Percentiles rank a stretch among this genome's conserved stretches.
phyloP scores from a whole-genome alignment of 345 rosid species.

The Eucalyptus marginata region DNA sequence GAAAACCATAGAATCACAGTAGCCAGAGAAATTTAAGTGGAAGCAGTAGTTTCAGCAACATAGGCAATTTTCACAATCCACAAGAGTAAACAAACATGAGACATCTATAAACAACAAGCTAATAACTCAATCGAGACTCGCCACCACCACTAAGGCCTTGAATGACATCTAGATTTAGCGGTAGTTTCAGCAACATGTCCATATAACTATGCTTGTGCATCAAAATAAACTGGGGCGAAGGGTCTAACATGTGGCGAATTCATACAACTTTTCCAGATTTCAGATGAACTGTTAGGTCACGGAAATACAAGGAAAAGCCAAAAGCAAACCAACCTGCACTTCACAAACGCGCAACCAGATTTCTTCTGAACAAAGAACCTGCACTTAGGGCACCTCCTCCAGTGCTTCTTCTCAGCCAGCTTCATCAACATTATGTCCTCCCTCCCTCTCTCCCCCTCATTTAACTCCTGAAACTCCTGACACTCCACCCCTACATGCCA shows the following conservation, averaged over 20 bases:
- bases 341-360: conserved; percentile 21
- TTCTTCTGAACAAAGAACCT: conserved; percentile 28
- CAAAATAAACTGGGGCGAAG: conserved; percentile 2
- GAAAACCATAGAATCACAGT: not conserved
- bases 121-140: not conserved
- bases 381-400: conserved; percentile 38
- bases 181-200: too few species aligned
- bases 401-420: conserved; percentile 9
- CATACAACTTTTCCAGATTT: not conserved
- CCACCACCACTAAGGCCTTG: not conserved
- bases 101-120: not conserved
- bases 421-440: conserved; percentile 19
- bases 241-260: not conserved
- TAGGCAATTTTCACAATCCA: not conserved
- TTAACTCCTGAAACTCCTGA: conserved; percentile 16
- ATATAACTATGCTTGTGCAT: not conserved
- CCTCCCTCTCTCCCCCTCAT: conserved; percentile 17
- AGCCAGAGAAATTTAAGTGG: not conserved
- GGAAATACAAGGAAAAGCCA: not conserved
- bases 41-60: not conserved
- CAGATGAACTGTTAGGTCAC: not conserved
- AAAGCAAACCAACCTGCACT: not conserved
- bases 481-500: conserved; percentile 40
- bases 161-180: not conserved
- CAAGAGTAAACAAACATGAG: not conserved